Evolutionary conservation across 2,329 filamentous ascomycete genomes (phyloP).

Genomic region (Cucurbitaria berberidis): DNA sequence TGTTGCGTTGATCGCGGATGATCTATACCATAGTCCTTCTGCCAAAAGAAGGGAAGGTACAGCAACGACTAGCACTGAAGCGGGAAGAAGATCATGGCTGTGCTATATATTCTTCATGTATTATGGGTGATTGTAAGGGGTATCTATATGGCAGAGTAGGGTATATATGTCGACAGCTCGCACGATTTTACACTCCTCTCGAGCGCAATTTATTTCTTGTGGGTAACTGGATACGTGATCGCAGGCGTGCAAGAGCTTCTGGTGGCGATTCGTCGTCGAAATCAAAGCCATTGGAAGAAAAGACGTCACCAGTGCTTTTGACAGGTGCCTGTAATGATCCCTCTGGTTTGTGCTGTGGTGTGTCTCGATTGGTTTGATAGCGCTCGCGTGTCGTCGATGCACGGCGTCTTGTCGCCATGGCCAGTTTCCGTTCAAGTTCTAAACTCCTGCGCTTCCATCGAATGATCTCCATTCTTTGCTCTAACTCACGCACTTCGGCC

Average conservation of each 20-base stretch:
- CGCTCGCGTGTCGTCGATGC: background rate
- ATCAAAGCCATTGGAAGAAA: background rate
- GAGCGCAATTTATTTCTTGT: slow-evolving; percentile 4
- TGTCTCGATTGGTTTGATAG: background rate
- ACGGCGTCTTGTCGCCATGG: slow-evolving; percentile 1
- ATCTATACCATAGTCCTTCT: too few species aligned
- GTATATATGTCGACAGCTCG: too few species aligned
- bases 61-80: too few species aligned
- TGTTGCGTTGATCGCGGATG: too few species aligned
- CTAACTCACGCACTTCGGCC: slow-evolving; percentile 11
- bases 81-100: too few species aligned
- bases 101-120: too few species aligned
- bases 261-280: slow-evolving; percentile 9
- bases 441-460: slow-evolving; percentile 14
- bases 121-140: background rate
- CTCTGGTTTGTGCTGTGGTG: background rate
- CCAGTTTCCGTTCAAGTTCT: slow-evolving; percentile 12
- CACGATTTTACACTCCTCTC: background rate
- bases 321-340: background rate
- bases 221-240: slow-evolving; percentile 12
- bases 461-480: slow-evolving; percentile 12
- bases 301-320: background rate
- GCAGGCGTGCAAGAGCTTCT: slow-evolving; percentile 7
- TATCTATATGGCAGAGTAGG: too few species aligned
- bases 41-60: too few species aligned